Percentiles rank a stretch among this genome's conserved stretches.
phyloP scores from a whole-genome alignment of 352 stramenopile genomes.

The Pythium monospermum region DNA sequence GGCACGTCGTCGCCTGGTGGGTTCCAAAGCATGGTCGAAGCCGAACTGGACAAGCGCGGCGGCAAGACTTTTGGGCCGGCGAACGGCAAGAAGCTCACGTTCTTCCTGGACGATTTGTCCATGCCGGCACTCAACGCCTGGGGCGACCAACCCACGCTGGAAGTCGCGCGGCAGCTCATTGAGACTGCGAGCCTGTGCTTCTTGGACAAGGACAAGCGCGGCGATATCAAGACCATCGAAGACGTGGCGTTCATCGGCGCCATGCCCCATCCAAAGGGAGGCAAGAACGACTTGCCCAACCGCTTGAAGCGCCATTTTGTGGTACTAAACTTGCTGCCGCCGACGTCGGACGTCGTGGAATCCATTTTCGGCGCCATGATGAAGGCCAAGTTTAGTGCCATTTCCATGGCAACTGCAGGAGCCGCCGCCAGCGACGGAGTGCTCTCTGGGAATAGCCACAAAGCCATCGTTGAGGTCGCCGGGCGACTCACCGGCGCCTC shows the following conservation, averaged over 20 bases:
- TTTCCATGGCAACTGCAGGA: slow-evolving; percentile 89
- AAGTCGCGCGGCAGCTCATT: slow-evolving; percentile 93
- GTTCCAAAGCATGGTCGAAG: slow-evolving; percentile 77
- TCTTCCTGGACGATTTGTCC: slow-evolving; percentile 97
- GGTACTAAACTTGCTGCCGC: slow-evolving; percentile 95
- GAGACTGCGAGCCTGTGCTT: slow-evolving; percentile 95
- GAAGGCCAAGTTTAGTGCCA: slow-evolving; percentile 94
- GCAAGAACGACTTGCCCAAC: slow-evolving; percentile 92
- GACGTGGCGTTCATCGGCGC: slow-evolving; percentile 95
- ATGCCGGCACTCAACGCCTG: slow-evolving; percentile 94
- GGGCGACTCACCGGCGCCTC: slow-evolving; percentile 93
- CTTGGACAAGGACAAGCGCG: slow-evolving; percentile 88
- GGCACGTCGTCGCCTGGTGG: slow-evolving; percentile 68
- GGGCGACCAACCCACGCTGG: slow-evolving; percentile 95
- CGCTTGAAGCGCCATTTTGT: slow-evolving; percentile 95
- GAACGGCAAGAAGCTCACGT: slow-evolving; percentile 86
- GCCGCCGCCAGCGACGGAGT: slow-evolving; percentile 85
- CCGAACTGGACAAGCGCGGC: slow-evolving; percentile 71
- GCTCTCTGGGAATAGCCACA: no score
- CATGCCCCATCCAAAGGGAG: slow-evolving; percentile 95
- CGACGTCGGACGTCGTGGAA: slow-evolving; percentile 89
- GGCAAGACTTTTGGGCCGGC: slow-evolving; percentile 75
- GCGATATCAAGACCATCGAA: slow-evolving; percentile 94
- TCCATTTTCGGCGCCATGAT: no score
- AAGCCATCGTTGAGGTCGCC: slow-evolving; percentile 83